A percentile compares a stretch with the other conserved stretches of the same genome.
phyloP scores from a whole-genome alignment of 768 basidiomycete species.

The Myochromella boudieri region DNA sequence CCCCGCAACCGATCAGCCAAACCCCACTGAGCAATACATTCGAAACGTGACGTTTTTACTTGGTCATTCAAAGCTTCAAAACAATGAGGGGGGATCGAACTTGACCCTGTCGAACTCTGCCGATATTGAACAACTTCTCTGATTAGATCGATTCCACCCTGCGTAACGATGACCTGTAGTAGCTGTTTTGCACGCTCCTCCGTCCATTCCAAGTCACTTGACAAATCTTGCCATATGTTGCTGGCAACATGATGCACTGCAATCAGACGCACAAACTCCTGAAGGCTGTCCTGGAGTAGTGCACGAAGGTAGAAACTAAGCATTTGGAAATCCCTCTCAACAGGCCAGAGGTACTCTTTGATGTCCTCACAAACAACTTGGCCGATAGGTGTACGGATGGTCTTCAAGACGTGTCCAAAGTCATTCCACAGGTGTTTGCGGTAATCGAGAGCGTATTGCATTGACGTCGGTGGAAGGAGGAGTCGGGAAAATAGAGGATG shows the following conservation, averaged over 20 bases:
- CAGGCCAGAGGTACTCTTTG: constrained; percentile 68
- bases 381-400: constrained; percentile 49
- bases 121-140: constrained; percentile 58
- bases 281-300: constrained; percentile 41
- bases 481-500: constrained; percentile 74
- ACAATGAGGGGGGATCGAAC: constrained; percentile 16
- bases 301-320: constrained; percentile 63
- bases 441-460: constrained; percentile 80
- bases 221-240: constrained; percentile 71
- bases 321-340: constrained; percentile 62
- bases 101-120: constrained; percentile 6
- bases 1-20: constrained; percentile 14
- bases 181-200: constrained; percentile 45
- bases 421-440: constrained; percentile 85
- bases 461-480: constrained; percentile 73
- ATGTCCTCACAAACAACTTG: constrained; percentile 54
- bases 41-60: constrained; percentile 9
- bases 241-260: constrained; percentile 80
- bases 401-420: constrained; percentile 63
- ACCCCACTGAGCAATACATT: constrained; percentile 11
- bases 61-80: constrained; percentile 6
- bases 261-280: constrained; percentile 63
- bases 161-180: constrained; percentile 49
- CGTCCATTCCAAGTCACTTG: constrained; percentile 18
- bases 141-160: constrained; percentile 47